phyloP scores from a whole-genome alignment of 306 rosid genomes.

The Prunus mira region DNA sequence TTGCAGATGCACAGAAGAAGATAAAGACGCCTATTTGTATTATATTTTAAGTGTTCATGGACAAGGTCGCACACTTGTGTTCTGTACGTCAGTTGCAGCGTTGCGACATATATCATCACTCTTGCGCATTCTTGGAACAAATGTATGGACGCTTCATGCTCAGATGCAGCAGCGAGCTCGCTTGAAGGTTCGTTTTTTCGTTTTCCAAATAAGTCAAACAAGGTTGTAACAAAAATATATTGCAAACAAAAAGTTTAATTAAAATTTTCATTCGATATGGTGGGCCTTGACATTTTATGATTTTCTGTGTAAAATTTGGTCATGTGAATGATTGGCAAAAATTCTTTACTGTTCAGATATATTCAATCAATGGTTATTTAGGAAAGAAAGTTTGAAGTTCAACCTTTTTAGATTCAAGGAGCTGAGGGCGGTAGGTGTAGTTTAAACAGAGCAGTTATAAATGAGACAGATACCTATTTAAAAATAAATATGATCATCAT shows the following conservation, averaged over 20 bases:
- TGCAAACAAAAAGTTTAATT: neutral
- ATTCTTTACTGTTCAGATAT: neutral
- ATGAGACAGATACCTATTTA: neutral
- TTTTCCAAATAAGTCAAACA: neutral
- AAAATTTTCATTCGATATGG: neutral
- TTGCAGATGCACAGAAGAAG: conserved; percentile 93
- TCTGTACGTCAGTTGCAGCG: conserved; percentile 91
- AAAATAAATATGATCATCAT: neutral
- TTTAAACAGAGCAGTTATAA: neutral
- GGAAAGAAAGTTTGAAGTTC: neutral
- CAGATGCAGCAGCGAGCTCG: conserved; percentile 93
- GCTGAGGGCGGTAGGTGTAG: neutral
- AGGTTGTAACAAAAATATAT: neutral
- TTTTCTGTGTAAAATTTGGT: neutral
- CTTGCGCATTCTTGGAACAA: conserved; percentile 65
- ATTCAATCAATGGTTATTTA: neutral
- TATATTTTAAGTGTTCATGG: conserved; percentile 84
- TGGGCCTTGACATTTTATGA: neutral
- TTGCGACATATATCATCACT: conserved; percentile 80
- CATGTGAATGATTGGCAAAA: neutral
- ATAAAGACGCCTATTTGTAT: conserved; percentile 88
- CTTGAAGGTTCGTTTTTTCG: conserved; percentile 57
- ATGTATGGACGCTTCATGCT: conserved; percentile 85
- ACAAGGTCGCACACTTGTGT: conserved; percentile 86
- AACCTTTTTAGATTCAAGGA: neutral